A percentile compares a stretch with the other conserved stretches of the same genome.
phyloP scores from a whole-genome alignment of 441 rosid species.

The Syzygium malaccense region DNA sequence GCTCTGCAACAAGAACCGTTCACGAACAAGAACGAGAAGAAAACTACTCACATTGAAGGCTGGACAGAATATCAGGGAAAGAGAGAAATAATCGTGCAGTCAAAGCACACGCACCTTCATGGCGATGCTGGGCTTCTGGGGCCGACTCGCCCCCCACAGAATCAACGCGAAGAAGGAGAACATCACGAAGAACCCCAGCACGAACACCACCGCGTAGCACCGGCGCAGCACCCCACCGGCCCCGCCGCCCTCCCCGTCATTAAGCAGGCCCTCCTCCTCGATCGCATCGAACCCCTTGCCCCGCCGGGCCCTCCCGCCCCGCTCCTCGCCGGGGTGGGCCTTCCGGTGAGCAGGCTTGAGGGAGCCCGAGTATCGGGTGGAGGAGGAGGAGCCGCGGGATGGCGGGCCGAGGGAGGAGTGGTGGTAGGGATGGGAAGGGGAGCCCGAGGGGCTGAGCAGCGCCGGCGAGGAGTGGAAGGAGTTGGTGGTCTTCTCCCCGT shows the following conservation, averaged over 20 bases:
- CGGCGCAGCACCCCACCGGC: slow-evolving; percentile 18
- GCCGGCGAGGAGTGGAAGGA: slow-evolving; percentile 41
- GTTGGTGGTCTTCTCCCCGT: slow-evolving; percentile 38
- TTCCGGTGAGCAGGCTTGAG: slow-evolving; percentile 19
- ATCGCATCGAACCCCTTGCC: slow-evolving; percentile 41
- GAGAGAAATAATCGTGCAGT: too few relatives aligned
- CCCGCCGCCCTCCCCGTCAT: slow-evolving; percentile 3
- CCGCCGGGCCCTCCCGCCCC: background rate
- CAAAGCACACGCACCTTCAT: slow-evolving; percentile 19
- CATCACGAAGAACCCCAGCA: slow-evolving; percentile 23
- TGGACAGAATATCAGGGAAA: background rate
- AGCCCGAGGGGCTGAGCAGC: slow-evolving; percentile 30
- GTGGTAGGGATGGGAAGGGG: slow-evolving; percentile 42
- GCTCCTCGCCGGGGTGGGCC: slow-evolving; percentile 2
- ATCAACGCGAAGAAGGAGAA: slow-evolving; percentile 31
- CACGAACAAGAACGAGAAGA: background rate
- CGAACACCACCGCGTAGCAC: slow-evolving; percentile 25
- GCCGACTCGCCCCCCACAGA: slow-evolving; percentile 39
- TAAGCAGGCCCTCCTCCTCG: slow-evolving; percentile 42
- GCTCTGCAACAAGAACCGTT: slow-evolving; percentile 15
- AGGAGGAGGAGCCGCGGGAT: slow-evolving; percentile 34
- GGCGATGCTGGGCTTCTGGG: slow-evolving; percentile 34
- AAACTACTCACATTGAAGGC: background rate
- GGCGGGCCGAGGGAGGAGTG: slow-evolving; percentile 41
- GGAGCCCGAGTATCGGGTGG: slow-evolving; percentile 36